Conservation (phyloP, 2,329 filamentous ascomycete genomes). For the Ceratocystiopsis brevicomis region DNA sequence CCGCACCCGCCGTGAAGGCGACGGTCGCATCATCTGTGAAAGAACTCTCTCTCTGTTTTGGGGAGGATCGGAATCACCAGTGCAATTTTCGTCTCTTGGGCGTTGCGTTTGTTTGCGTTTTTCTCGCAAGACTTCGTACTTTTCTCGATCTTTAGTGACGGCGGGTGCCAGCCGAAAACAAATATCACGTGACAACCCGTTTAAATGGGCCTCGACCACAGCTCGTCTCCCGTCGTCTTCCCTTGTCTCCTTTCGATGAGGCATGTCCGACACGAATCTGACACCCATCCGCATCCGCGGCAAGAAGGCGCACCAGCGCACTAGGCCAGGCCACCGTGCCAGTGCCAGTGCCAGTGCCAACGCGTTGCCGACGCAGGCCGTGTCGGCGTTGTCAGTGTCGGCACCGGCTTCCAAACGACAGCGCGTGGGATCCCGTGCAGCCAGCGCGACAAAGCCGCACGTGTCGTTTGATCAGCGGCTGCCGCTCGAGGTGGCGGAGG, state of each 20-base stretch:
- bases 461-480: constrained; percentile 15
- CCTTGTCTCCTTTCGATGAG: neutral
- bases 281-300: constrained; percentile 30
- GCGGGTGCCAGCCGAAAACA: too few species aligned
- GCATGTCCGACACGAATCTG: constrained; percentile 20
- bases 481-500: constrained; percentile 34
- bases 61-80: neutral
- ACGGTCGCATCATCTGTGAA: neutral
- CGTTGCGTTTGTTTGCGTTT: neutral
- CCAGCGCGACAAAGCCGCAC: neutral
- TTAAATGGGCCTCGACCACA: too few species aligned
- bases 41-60: neutral
- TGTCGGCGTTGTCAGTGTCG: neutral
- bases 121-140: neutral
- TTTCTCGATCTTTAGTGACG: too few species aligned
- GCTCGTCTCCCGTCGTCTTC: too few species aligned
- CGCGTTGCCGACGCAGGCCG: too few species aligned
- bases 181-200: too few species aligned
- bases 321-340: neutral
- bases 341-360: neutral
- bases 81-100: too few species aligned
- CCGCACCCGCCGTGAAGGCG: constrained; percentile 2
- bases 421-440: neutral
- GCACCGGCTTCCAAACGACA: neutral
- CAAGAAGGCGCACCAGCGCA: constrained; percentile 17